Evolutionary conservation across 345 rosid genomes (phyloP).

Genomic region (Syzygium aromaticum): DNA sequence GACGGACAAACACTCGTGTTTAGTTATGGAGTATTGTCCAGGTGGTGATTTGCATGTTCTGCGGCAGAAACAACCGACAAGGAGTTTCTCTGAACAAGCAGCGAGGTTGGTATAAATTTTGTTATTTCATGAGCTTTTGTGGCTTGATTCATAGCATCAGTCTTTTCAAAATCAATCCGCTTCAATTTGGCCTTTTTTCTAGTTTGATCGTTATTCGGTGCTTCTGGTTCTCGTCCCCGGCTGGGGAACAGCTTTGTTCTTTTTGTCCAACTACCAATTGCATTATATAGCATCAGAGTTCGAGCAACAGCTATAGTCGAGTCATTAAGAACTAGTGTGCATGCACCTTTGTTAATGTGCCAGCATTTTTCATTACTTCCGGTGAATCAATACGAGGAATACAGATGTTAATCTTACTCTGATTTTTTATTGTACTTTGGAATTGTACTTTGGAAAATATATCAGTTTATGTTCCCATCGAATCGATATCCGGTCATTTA

Average conservation of each 20-base stretch:
- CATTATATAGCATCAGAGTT: not conserved
- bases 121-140: not conserved
- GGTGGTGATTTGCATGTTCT: constrained; percentile 80
- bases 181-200: not conserved
- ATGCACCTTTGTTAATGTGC: not conserved
- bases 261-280: not conserved
- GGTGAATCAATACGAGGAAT: not conserved
- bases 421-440: not conserved
- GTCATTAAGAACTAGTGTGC: not conserved
- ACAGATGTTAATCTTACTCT: not conserved
- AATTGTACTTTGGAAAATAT: not conserved
- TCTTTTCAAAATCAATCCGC: not conserved
- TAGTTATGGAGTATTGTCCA: constrained; percentile 78
- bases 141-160: not conserved
- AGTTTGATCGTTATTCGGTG: not conserved
- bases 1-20: constrained; percentile 57
- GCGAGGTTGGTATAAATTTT: constrained; percentile 32
- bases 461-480: not conserved
- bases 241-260: not conserved
- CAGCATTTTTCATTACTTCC: not conserved
- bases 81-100: constrained; percentile 65
- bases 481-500: not conserved
- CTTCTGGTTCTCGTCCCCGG: not conserved
- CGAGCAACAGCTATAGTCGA: not conserved
- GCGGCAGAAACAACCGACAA: constrained; percentile 57